Evolutionary conservation across 306 rosid genomes (phyloP), one percentile per base, ranked within the genome.

Genomic region (Quillaja saponaria): DNA sequence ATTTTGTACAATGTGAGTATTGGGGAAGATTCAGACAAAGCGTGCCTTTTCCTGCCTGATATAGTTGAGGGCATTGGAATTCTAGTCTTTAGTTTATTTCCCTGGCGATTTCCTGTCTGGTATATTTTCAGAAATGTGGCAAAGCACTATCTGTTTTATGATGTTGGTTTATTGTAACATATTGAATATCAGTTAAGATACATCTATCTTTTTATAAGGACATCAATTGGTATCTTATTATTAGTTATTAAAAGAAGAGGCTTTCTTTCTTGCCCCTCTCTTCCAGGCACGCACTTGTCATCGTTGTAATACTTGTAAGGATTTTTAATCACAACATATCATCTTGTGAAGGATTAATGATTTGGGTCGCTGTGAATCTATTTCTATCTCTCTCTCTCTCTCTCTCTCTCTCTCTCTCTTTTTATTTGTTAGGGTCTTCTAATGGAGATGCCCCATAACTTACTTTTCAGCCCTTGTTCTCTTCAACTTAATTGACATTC

Each of bases 11-110:
- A 63, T 62, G 68, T 47, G 78, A 68, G 74, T 84, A 68, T 71
- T 76, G 56, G 57, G 69, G 85, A 86, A 84, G 96, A 70, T 76
- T 78, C 83, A 59, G 76, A 78, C 71, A 79, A 73, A 76, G 52
- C 52, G 74, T 38, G 44, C 71, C 61, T 73, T 64, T 61, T 19
- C 51, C 39, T 52, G 53, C 4, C 31, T 25, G 44, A 2, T 8
- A 39, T 34, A 55, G 42, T 64, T 68, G 31, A 56, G 64, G 63
- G 38, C 34, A 7, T 68, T 72, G 76, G 63, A 61, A 63, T 74
- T 64, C 18, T 58, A 59, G 65, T 71, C 73, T 76, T 69, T 55
- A 34, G 65, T 76, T 74, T 69, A 33, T 37, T 40, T 38, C 12
- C 54, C 8, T 38, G 69, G 55, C 66, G 60, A 66, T 74, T 61